Evolutionary conservation across 192 early-diverging fungal genomes (phyloP).

Genomic region (Coemansia biformis): DNA sequence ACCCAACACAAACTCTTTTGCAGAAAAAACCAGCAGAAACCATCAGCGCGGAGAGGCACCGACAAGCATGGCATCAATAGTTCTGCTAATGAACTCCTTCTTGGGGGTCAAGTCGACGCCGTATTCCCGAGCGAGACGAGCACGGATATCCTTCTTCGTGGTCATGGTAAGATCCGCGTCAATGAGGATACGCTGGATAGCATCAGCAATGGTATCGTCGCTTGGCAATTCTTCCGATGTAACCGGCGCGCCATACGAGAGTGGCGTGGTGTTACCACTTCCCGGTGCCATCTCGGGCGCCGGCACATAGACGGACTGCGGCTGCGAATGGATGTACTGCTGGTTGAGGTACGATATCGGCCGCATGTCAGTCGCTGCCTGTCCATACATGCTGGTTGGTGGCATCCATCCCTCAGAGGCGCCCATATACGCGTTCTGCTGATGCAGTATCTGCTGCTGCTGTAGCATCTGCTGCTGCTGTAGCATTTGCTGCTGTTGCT

Average conservation of each 20-base stretch:
- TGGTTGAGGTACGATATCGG: slow-evolving; percentile 2
- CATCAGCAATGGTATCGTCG: slow-evolving; percentile 64
- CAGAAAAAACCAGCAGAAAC: too few relatives aligned
- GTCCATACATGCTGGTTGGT: slow-evolving; percentile 24
- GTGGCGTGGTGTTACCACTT: slow-evolving; percentile 1
- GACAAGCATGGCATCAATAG: slow-evolving; percentile 50
- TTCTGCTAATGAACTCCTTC: slow-evolving; percentile 70
- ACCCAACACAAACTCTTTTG: too few relatives aligned
- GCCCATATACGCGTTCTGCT: slow-evolving; percentile 17
- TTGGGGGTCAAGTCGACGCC: slow-evolving; percentile 61
- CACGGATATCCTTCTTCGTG: slow-evolving; percentile 82
- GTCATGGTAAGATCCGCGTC: slow-evolving; percentile 66
- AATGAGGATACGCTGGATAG: slow-evolving; percentile 65
- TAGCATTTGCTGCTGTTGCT: slow-evolving; percentile 5
- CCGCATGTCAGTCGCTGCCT: slow-evolving; percentile 2
- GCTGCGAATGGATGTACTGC: neutral
- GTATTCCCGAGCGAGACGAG: slow-evolving; percentile 59
- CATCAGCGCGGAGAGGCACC: too few relatives aligned
- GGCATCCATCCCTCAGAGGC: slow-evolving; percentile 22
- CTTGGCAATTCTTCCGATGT: slow-evolving; percentile 44
- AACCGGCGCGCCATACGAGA: neutral
- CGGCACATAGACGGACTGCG: slow-evolving; percentile 2
- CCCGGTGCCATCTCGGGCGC: slow-evolving; percentile 9
- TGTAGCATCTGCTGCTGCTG: slow-evolving; percentile 11
- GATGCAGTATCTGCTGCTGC: slow-evolving; percentile 6